Conservation (phyloP, 306 rosid species). For the Quercus berberidifolia region DNA sequence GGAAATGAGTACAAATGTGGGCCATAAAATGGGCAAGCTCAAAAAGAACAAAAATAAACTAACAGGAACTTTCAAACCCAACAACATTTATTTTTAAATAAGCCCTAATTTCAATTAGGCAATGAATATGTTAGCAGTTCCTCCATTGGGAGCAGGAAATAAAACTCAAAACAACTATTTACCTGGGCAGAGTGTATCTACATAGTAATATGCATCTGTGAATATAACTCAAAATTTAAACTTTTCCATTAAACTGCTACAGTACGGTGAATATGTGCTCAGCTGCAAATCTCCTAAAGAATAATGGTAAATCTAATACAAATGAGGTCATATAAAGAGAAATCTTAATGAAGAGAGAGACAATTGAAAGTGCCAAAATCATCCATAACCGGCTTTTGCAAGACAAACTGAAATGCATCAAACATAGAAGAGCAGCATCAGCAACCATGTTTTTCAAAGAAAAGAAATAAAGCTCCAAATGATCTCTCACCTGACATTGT, state of each 20-base stretch:
- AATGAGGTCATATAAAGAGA: slow-evolving; percentile 4
- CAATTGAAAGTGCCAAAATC: neutral
- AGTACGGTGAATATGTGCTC: neutral
- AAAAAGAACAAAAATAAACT: neutral
- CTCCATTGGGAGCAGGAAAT: slow-evolving; percentile 8
- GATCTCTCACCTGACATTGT: too few relatives aligned
- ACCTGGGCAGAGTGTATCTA: neutral
- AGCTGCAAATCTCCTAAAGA: neutral
- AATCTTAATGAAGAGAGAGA: neutral
- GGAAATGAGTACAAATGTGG: neutral
- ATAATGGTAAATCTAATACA: neutral
- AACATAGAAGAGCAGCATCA: slow-evolving; percentile 1
- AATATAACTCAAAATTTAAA: neutral
- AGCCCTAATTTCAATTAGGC: slow-evolving; percentile 1
- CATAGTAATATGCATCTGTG: neutral
- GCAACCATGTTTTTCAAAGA: neutral
- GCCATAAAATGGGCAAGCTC: slow-evolving; percentile 2
- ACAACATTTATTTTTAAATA: neutral
- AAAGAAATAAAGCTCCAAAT: too few relatives aligned
- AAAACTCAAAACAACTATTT: neutral
- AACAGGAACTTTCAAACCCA: slow-evolving; percentile 5
- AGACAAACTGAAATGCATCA: neutral
- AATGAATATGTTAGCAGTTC: neutral
- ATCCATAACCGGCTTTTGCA: too few relatives aligned
- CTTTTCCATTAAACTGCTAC: neutral